A percentile compares a stretch with the other conserved stretches of the same genome.
These are phyloP conservation scores for Xerocomellus amylosporus DNA, from an alignment of 768 basidiomycete species.

Conservation along the genomic window DNA sequence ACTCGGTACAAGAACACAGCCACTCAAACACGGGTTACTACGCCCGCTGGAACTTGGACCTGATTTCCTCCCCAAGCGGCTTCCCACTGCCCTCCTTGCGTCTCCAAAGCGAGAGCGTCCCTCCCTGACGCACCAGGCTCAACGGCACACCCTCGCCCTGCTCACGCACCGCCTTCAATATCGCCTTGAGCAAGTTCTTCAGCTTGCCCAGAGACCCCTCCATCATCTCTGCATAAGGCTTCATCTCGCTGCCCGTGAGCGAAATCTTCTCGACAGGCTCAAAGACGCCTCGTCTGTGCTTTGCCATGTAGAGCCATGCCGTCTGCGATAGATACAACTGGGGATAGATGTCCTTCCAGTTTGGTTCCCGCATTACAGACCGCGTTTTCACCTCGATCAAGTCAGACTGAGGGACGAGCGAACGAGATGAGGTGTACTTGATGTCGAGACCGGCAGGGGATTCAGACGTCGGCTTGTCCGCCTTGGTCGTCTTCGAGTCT, in stretches of 20 bases:
- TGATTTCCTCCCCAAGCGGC: slow-evolving; percentile 20
- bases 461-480: not conserved
- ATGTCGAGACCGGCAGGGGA: slow-evolving; percentile 14
- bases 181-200: slow-evolving; percentile 30
- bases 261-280: slow-evolving; percentile 44
- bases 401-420: slow-evolving; percentile 34
- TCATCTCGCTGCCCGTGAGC: slow-evolving; percentile 33
- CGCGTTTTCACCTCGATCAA: slow-evolving; percentile 38
- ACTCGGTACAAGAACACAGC: slow-evolving; percentile 10
- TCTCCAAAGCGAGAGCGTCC: slow-evolving; percentile 47
- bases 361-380: slow-evolving; percentile 29
- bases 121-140: slow-evolving; percentile 49
- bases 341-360: slow-evolving; percentile 62
- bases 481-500: not conserved
- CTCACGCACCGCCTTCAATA: slow-evolving; percentile 48
- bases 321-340: slow-evolving; percentile 73
- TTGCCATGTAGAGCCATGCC: slow-evolving; percentile 54
- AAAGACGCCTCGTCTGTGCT: slow-evolving; percentile 57
- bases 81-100: slow-evolving; percentile 35
- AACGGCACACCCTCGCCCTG: slow-evolving; percentile 52
- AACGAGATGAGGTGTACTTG: slow-evolving; percentile 21
- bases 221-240: slow-evolving; percentile 18
- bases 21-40: not conserved
- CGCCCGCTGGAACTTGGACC: slow-evolving; percentile 18
- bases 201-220: slow-evolving; percentile 25